These are phyloP conservation scores for Pueraria montana DNA, from an alignment of 306 rosid genomes.

Conservation along the genomic window DNA sequence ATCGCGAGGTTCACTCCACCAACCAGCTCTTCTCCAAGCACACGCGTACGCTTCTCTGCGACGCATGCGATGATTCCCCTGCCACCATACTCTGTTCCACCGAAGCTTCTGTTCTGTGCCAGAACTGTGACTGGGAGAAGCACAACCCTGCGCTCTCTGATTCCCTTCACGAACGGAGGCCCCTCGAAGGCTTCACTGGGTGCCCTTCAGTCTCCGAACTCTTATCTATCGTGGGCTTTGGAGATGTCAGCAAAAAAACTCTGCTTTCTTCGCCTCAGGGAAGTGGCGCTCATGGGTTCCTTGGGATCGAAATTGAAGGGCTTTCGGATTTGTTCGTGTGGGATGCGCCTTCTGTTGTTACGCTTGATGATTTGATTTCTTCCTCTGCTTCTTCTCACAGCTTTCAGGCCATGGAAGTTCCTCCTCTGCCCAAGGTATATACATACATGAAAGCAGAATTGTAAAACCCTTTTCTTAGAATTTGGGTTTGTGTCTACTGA, in stretches of 20 bases:
- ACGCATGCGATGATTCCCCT: conserved; percentile 70
- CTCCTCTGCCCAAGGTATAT: conserved; percentile 85
- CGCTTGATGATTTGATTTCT: conserved; percentile 76
- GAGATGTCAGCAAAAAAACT: conserved; percentile 64
- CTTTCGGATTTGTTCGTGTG: conserved; percentile 66
- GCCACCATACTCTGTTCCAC: conserved; percentile 89
- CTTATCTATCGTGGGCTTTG: conserved; percentile 65
- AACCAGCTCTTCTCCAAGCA: conserved; percentile 90
- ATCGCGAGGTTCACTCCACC: conserved; percentile 82
- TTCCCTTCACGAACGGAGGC: conserved; percentile 69
- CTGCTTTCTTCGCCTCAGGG: conserved; percentile 53
- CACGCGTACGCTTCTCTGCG: conserved; percentile 79
- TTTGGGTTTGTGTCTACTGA: background rate
- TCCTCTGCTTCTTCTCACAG: conserved; percentile 62
- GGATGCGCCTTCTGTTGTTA: conserved; percentile 76
- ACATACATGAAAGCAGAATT: background rate
- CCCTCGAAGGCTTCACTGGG: conserved; percentile 81
- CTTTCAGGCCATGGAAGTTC: conserved; percentile 81
- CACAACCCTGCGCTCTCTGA: conserved; percentile 56
- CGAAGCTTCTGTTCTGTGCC: conserved; percentile 77
- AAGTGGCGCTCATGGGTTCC: conserved; percentile 44
- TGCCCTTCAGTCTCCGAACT: conserved; percentile 74
- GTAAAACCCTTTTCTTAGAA: background rate
- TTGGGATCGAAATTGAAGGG: conserved; percentile 53
- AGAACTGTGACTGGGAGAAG: conserved; percentile 90